Evolutionary conservation across 2,329 filamentous ascomycete genomes (phyloP), one percentile per base, ranked within the genome.

Genomic region (Shiraia sp.): DNA sequence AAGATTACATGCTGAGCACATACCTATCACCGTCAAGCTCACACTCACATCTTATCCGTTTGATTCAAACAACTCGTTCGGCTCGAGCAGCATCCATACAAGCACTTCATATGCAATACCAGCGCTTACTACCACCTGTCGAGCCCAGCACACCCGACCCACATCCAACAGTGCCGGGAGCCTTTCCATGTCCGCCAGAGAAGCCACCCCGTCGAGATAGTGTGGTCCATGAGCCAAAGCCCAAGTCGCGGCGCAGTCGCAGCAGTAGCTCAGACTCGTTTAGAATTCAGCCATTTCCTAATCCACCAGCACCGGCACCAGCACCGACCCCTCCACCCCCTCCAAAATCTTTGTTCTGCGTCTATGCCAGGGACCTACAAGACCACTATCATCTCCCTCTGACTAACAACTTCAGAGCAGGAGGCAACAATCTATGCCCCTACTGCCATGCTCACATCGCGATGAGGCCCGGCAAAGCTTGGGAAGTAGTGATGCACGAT

Each of bases 361-460:
- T 59, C 12, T 68, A 66, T 32, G 61, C 65, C 2, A 53, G 51
- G 17, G 59, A 64, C 26, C 57, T 68, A 6, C 65, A 68, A 38
- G 31, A 40, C 10, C 37, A 54, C 30, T 25, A 39, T 0, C 32
- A 39, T 9, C 51, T 61, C 7, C 57, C 61, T 2, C 43, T 68
- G 2, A 45, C 56, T 6, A 42, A 59, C 23, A 45, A 49, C 32
- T 68, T 59, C 50, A 49, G 49, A 13, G 13, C 35, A 1, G 49
- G 53, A 2, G 63, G 62, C 9, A 45, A 57, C 23, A 55, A 49
- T 10, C 45, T 46, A 9, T 68, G 65, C 40, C 65, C 64, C 1
- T 63, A 45, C 34, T 68, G 65, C 27, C 48, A 49, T 10, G 44
- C 47, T 2, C 39, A 55, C 12, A 47, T 66, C 3, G 25, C 56